A percentile compares a stretch with the other conserved stretches of the same genome.
phyloP scores from a whole-genome alignment of 352 stramenopile species.

The Globisporangium spiculum region DNA sequence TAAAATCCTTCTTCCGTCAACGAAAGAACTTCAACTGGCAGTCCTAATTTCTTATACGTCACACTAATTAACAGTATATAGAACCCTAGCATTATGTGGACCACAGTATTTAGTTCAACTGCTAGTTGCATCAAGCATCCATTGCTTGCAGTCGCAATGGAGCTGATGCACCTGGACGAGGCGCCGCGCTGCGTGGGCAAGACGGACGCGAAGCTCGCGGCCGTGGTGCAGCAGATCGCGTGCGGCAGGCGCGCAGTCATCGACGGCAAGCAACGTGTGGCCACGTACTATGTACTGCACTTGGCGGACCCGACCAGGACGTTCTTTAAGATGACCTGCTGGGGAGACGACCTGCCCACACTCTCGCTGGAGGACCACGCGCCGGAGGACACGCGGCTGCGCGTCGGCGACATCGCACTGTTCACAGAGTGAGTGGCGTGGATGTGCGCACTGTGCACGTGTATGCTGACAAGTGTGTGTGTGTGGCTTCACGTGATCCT shows the following conservation, averaged over 20 bases:
- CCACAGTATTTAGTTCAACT: background rate
- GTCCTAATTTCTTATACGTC: background rate
- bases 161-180: constrained; percentile 3
- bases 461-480: background rate
- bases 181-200: background rate
- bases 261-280: constrained; percentile 23
- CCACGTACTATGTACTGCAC: constrained; percentile 32
- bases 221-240: constrained; percentile 38
- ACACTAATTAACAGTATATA: background rate
- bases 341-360: constrained; percentile 25
- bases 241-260: constrained; percentile 29
- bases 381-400: constrained; percentile 27
- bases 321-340: constrained; percentile 14
- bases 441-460: background rate
- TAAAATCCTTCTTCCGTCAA: constrained; percentile 4
- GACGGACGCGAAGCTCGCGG: constrained; percentile 2
- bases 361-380: constrained; percentile 36
- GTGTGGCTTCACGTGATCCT: background rate
- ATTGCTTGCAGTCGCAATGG: background rate
- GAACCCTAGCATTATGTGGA: background rate
- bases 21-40: constrained; percentile 14
- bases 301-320: constrained; percentile 6
- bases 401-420: constrained; percentile 54
- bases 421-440: constrained; percentile 35
- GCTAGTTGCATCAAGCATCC: no score